Base-by-base conservation (phyloP, 305 asterid genomes). In the Solanum hybrid region DNA sequence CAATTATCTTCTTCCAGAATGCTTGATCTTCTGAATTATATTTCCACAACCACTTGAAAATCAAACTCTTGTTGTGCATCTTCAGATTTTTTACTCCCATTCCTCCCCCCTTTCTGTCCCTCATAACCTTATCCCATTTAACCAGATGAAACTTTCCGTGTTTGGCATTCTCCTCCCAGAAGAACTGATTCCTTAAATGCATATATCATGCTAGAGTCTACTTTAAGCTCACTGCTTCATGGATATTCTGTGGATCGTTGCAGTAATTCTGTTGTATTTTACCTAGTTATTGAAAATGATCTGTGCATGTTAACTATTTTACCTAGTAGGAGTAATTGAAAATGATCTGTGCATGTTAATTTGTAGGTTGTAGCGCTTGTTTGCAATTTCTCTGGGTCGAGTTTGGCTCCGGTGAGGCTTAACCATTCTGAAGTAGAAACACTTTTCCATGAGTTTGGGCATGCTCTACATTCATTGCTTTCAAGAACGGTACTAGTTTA, bases 391-490 rank as follows among this genome's bases (percentile, higher is more conserved):
- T 90, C 95, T 15, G 95, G 99, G 38, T 91, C 95, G 85, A 94
- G 90, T 90, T 93, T 93, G 84, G 91, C 93, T 72, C 91, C 96
- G 40, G 94, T 90, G 89, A 92, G 90, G 88, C 99, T 97, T 92
- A 97, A 95, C 90, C 99, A 97, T 92, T 94, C 95, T 90, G 98
- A 97, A 89, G 95, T 97, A 77, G 99, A 97, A 92, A 97, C 99
- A 75, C 97, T 97, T 88, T 96, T 97, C 92, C 99, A 97, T 88
- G 99, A 97, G 92, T 97, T 96, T 91, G 99, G 99, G 60, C 99
- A 97, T 91, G 99, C 99, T 88, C 98, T 97, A 89, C 99, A 97
- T 95, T 97, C 99, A 51, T 94, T 97, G 95, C 98, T 97, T 89
- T 97, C 99, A 89, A 94, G 99, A 94, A 97, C 99, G 93, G 99